phyloP scores from a whole-genome alignment of 202 grass and related monocot species.

The Setaria italica region DNA sequence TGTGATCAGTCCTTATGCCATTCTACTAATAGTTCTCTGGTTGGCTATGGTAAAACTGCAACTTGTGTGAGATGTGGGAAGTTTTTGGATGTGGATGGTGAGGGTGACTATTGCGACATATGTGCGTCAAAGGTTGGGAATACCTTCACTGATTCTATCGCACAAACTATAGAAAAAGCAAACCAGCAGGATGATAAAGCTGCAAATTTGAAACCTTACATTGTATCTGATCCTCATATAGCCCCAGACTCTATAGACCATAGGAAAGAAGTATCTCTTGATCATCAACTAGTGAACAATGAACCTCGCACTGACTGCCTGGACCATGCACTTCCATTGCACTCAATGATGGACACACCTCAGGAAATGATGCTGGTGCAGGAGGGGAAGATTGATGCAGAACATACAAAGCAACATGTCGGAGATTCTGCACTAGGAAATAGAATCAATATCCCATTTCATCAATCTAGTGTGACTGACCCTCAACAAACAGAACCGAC shows the following conservation, averaged over 20 bases:
- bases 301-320: slow-evolving; percentile 31
- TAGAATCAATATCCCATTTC: slow-evolving; percentile 22
- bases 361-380: slow-evolving; percentile 46
- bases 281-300: slow-evolving; percentile 40
- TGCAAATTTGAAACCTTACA: slow-evolving; percentile 36
- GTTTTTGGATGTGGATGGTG: slow-evolving; percentile 48
- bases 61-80: slow-evolving; percentile 76
- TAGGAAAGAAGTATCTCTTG: slow-evolving; percentile 37
- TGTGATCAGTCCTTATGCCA: slow-evolving; percentile 29
- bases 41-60: slow-evolving; percentile 30
- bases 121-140: slow-evolving; percentile 52
- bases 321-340: slow-evolving; percentile 1
- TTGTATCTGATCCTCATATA: slow-evolving; percentile 30
- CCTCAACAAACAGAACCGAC: slow-evolving; percentile 34
- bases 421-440: slow-evolving; percentile 34
- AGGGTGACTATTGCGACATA: slow-evolving; percentile 55
- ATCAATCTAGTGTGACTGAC: slow-evolving; percentile 27
- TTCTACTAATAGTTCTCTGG: slow-evolving; percentile 39
- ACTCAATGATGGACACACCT: slow-evolving; percentile 23
- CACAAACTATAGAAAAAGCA: slow-evolving; percentile 42
- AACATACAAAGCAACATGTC: slow-evolving; percentile 28
- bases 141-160: slow-evolving; percentile 17
- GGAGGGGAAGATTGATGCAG: slow-evolving; percentile 30
- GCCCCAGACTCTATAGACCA: slow-evolving; percentile 28
- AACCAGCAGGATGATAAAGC: slow-evolving; percentile 33